Evolutionary conservation across 1,284 basidiomycete species (phyloP), one percentile per base, ranked within the genome.

Genomic region (Apiotrichum porosum): DNA sequence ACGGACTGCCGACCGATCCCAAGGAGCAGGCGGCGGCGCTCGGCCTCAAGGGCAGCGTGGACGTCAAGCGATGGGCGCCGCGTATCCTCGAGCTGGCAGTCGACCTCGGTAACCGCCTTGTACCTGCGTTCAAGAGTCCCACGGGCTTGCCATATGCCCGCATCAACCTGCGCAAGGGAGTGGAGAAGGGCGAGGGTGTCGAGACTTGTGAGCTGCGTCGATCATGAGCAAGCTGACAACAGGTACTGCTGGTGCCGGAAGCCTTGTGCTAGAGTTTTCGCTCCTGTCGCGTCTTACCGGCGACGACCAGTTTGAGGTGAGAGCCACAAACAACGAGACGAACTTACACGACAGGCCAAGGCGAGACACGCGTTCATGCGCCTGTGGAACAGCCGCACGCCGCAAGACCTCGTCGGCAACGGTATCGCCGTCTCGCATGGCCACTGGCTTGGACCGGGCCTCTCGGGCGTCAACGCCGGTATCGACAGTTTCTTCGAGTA

Each of bases 401-500:
- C 82, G 38, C 82, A 91, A 49, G 84, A 84, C 41, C 76, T 95
- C 39, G 80, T 97, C 15, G 88, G 89, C 10, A 95, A 95, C 63
- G 87, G 85, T 3, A 85, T 97, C 60, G 86, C 88, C 64, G 81
- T 83, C 35, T 78, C 80, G 68, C 62, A 65, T 38, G 68, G 67
- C 17, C 64, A 68, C 26, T 72, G 69, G 68, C 58, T 79, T 19
- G 74, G 77, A 38, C 87, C 87, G 21, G 85, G 88, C 56, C 69
- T 85, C 6, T 84, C 83, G 28, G 81, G 86, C 5, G 86, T 92
- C 30, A 91, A 92, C 23, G 92, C 92, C 13, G 92, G 92, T 1
- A 84, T 93, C 42, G 91, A 95, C 68, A 91, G 88, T 9, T 94
- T 92, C 68, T 92, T 86, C 66, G 92, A 97, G 72, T 94, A 92